phyloP scores from a whole-genome alignment of 306 rosid genomes.

The Vicia villosa region DNA sequence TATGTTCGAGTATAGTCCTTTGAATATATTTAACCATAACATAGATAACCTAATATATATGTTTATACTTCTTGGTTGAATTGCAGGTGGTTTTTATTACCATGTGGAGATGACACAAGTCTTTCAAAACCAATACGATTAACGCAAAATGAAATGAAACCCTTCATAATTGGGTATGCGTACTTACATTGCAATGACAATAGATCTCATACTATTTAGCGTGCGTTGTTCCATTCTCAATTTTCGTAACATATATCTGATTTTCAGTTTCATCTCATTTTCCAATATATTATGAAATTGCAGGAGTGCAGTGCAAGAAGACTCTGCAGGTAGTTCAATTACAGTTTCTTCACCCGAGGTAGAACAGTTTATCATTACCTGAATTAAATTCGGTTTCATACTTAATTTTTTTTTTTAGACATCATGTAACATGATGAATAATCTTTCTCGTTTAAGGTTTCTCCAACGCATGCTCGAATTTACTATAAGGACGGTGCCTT shows the following conservation, averaged over 20 bases:
- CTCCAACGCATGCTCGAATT: constrained; percentile 73
- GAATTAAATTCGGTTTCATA: constrained; percentile 3
- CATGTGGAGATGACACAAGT: constrained; percentile 57
- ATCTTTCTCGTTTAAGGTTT: constrained; percentile 50
- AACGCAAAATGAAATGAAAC: constrained; percentile 59
- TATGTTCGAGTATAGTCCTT: constrained; percentile 25
- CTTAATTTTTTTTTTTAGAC: constrained; percentile 15
- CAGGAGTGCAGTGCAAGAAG: constrained; percentile 53
- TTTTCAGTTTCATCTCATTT: constrained; percentile 6
- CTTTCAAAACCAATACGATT: constrained; percentile 59
- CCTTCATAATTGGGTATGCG: constrained; percentile 75
- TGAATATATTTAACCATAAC: constrained; percentile 6
- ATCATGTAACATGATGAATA: constrained; percentile 7
- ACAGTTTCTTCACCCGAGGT: constrained; percentile 72
- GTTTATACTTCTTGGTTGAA: constrained; percentile 21
- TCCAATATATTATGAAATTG: constrained; percentile 34
- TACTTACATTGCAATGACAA: too few species aligned
- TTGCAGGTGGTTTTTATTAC: constrained; percentile 80
- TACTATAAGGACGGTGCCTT: constrained; percentile 79
- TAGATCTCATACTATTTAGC: too few species aligned
- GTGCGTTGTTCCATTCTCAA: constrained; percentile 15
- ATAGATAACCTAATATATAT: not conserved
- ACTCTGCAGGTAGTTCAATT: constrained; percentile 49
- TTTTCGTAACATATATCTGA: not conserved
- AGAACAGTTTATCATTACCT: constrained; percentile 23